Evolutionary conservation across 2,329 filamentous ascomycete genomes (phyloP), one percentile per base, ranked within the genome.

Genomic region (Geosmithia putterillii): DNA sequence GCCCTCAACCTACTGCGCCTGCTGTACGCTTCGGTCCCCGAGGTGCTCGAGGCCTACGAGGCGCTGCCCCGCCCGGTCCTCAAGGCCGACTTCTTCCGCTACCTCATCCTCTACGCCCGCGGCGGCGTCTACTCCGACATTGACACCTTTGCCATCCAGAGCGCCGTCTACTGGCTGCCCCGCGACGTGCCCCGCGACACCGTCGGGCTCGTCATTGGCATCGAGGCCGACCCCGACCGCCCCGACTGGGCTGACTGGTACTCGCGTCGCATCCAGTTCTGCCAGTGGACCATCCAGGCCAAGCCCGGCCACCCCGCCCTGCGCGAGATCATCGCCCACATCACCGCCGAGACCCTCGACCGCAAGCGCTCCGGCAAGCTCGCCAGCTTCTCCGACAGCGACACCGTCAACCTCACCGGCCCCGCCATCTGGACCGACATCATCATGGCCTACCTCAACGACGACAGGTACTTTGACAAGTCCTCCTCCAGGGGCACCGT

Each of bases 221-320:
- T 98, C 51, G 92, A 98, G 67, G 92, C 92, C 4, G 92, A 98
- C 57, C 88, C 92, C 0, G 88, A 96, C 61, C 79, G 92, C 40
- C 76, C 78, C 3, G 92, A 98, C 60, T 98, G 92, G 92, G 74
- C 79, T 32, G 71, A 95, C 1, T 96, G 90, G 92, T 98, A 96
- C 69, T 92, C 87, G 49, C 83, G 92, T 46, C 79, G 90, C 49
- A 89, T 98, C 47, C 92, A 96, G 60, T 96, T 98, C 64, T 98
- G 92, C 65, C 92, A 98, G 62, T 98, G 92, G 92, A 98, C 92
- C 1, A 95, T 98, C 49, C 90, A 96, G 63, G 71, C 85, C 45
- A 98, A 98, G 63, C 84, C 90, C 0, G 92, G 92, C 10, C 92
- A 98, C 59, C 92, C 92, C 0, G 79, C 95, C 12, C 73, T 98